phyloP scores from a whole-genome alignment of 2,329 filamentous ascomycete genomes.

The Monilinia fructicola region DNA sequence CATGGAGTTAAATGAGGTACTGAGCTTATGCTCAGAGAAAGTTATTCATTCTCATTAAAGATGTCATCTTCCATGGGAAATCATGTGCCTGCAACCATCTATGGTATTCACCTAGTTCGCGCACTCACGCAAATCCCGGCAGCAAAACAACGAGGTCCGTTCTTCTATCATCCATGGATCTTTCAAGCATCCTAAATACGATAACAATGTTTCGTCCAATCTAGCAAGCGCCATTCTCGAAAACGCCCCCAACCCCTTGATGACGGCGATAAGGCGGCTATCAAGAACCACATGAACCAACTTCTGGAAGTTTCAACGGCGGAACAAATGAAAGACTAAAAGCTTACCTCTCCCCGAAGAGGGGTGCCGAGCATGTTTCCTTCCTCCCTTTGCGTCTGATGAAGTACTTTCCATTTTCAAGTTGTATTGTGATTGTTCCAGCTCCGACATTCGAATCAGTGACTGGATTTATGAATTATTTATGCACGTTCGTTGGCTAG shows the following conservation, averaged over 20 bases:
- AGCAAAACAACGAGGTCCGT: neutral
- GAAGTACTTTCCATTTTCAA: slow-evolving; percentile 14
- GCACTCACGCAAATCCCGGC: neutral
- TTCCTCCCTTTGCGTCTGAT: slow-evolving; percentile 12
- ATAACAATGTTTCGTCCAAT: neutral
- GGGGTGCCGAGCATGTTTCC: slow-evolving; percentile 20
- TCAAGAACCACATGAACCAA: neutral
- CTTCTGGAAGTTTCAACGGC: neutral
- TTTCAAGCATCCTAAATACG: neutral
- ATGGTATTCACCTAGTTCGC: neutral
- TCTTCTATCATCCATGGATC: neutral
- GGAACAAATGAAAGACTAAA: neutral
- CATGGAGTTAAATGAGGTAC: neutral
- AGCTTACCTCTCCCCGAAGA: slow-evolving; percentile 23
- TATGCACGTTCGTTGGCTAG: neutral
- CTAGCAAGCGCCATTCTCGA: neutral
- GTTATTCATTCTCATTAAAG: neutral
- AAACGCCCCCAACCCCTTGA: neutral
- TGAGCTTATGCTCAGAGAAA: neutral
- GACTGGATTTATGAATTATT: slow-evolving; percentile 6
- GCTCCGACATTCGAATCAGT: neutral
- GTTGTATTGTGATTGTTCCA: neutral
- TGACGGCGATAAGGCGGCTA: neutral
- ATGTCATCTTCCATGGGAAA: neutral
- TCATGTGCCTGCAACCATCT: neutral